phyloP scores from a whole-genome alignment of 768 basidiomycete genomes.

The Rhodotorula taiwanensis region DNA sequence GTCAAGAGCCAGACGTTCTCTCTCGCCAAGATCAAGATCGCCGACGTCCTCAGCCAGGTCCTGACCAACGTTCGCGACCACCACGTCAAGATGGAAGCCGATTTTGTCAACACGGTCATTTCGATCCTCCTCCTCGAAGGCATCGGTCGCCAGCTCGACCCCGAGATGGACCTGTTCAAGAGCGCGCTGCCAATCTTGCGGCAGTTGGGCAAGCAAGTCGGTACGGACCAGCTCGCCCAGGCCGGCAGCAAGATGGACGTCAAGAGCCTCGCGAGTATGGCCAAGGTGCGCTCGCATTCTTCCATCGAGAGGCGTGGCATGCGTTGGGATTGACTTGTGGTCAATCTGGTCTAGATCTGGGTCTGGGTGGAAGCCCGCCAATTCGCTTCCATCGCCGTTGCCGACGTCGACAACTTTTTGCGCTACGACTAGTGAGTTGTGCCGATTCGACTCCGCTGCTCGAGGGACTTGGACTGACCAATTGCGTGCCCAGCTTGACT shows the following conservation, averaged over 20 bases:
- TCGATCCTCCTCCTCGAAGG: slow-evolving; percentile 89
- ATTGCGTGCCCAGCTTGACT: slow-evolving; percentile 7
- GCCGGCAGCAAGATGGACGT: slow-evolving; percentile 26
- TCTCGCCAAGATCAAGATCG: slow-evolving; percentile 91
- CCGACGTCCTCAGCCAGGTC: slow-evolving; percentile 84
- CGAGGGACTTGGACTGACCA: too few species aligned
- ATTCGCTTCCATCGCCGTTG: slow-evolving; percentile 67
- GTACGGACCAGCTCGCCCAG: slow-evolving; percentile 55
- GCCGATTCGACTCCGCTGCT: too few species aligned
- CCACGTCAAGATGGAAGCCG: slow-evolving; percentile 97
- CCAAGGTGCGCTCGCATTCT: slow-evolving; percentile 74
- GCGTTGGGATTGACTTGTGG: too few species aligned
- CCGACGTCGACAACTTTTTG: slow-evolving; percentile 75
- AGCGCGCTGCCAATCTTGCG: slow-evolving; percentile 88
- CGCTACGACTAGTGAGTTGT: slow-evolving; percentile 71
- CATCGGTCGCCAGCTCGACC: slow-evolving; percentile 89
- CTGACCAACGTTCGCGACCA: slow-evolving; percentile 76
- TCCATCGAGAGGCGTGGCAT: too few species aligned
- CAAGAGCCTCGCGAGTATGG: slow-evolving; percentile 68
- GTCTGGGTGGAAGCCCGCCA: slow-evolving; percentile 87
- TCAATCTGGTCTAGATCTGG: too few species aligned
- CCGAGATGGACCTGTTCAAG: slow-evolving; percentile 85
- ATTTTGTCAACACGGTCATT: slow-evolving; percentile 97
- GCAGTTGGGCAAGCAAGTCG: slow-evolving; percentile 86
- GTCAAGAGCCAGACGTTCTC: slow-evolving; percentile 97